A percentile compares a stretch with the other conserved stretches of the same genome.
Evolutionary conservation across 2,329 filamentous ascomycete genomes (phyloP).

Genomic region (Penicillium psychrosexuale): DNA sequence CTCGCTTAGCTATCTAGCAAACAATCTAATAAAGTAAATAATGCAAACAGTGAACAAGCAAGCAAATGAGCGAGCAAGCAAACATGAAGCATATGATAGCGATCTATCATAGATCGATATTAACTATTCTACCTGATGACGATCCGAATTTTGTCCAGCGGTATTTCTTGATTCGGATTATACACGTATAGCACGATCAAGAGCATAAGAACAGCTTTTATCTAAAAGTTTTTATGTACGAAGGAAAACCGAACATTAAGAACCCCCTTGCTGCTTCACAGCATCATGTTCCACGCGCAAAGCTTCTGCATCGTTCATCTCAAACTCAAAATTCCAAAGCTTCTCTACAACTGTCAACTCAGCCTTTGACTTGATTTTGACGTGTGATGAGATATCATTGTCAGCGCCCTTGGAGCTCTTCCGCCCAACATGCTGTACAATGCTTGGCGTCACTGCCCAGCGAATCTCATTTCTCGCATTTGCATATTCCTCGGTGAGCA

Average conservation of each 20-base stretch:
- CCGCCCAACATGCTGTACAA: constrained; percentile 47
- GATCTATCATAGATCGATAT: not conserved
- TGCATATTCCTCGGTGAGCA: constrained; percentile 43
- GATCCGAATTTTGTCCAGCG: no score
- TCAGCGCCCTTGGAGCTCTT: constrained; percentile 35
- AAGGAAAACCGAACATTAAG: no score
- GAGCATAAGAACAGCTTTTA: no score
- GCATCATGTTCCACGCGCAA: not conserved
- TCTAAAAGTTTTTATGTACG: no score
- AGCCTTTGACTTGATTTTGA: not conserved
- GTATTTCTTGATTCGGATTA: no score
- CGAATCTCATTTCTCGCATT: constrained; percentile 38
- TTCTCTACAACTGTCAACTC: not conserved
- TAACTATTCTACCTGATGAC: not conserved
- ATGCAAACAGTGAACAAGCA: no score
- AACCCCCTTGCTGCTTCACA: no score
- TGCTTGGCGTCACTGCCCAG: constrained; percentile 43
- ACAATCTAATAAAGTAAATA: no score
- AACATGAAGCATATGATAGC: no score
- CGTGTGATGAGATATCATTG: not conserved
- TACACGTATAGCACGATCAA: no score
- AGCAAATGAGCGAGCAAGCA: no score
- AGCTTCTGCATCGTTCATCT: not conserved
- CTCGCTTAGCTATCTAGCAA: no score
- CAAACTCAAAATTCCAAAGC: not conserved